Evolutionary conservation across 805 yeast species (phyloP).

Genomic region (Spathaspora sp.): DNA sequence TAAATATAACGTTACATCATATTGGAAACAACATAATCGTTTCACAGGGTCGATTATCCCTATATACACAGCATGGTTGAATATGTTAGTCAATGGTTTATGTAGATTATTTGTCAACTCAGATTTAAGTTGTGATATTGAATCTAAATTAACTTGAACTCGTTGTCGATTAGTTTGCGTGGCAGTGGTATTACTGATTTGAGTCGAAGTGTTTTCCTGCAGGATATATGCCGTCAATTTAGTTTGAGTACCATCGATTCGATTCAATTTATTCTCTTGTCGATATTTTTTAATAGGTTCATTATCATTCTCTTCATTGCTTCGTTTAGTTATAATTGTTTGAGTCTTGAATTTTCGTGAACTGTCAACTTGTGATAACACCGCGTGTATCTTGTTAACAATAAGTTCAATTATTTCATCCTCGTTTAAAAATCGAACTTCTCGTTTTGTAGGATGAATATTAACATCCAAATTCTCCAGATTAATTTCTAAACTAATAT

Average conservation of each 20-base stretch:
- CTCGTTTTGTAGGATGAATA: slow-evolving; percentile 93
- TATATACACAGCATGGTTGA: slow-evolving; percentile 68
- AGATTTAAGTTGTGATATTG: slow-evolving; percentile 54
- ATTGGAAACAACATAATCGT: slow-evolving; percentile 79
- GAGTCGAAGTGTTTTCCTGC: not conserved
- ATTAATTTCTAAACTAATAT: slow-evolving; percentile 61
- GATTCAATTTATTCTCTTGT: slow-evolving; percentile 63
- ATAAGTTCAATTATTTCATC: slow-evolving; percentile 76
- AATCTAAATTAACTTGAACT: slow-evolving; percentile 48
- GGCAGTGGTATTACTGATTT: not conserved
- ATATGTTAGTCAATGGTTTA: slow-evolving; percentile 58
- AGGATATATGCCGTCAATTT: slow-evolving; percentile 12
- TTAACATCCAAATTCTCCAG: slow-evolving; percentile 84
- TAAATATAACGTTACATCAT: slow-evolving; percentile 70
- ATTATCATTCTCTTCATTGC: slow-evolving; percentile 9
- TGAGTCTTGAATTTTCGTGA: slow-evolving; percentile 70
- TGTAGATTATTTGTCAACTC: slow-evolving; percentile 46
- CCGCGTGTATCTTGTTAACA: slow-evolving; percentile 44
- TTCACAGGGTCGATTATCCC: slow-evolving; percentile 76
- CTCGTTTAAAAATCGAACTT: slow-evolving; percentile 81
- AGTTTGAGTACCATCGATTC: slow-evolving; percentile 68
- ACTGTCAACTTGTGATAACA: slow-evolving; percentile 56
- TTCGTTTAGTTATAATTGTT: slow-evolving; percentile 31
- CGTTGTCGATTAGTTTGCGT: slow-evolving; percentile 11
- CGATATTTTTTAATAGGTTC: slow-evolving; percentile 28